phyloP scores from a whole-genome alignment of 164 flowering plant genomes.

The Vitis amurensis region DNA sequence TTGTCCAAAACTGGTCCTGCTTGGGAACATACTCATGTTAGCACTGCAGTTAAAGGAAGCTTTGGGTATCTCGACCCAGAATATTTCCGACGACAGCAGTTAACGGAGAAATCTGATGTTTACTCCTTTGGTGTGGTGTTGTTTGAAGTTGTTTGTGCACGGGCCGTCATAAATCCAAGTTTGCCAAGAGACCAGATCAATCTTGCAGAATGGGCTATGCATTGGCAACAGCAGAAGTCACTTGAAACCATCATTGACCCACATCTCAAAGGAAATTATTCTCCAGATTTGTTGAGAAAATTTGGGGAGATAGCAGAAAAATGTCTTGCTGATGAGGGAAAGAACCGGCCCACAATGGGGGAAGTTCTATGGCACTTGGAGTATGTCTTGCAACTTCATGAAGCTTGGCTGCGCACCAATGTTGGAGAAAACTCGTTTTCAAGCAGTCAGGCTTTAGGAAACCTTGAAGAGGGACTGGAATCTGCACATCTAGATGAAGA shows the following conservation, averaged over 20 bases:
- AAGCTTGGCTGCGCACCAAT: conserved; percentile 36
- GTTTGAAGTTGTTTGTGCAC: conserved; percentile 69
- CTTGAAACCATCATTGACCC: conserved; percentile 59
- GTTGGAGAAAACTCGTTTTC: conserved; percentile 24
- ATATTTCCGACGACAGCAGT: conserved; percentile 60
- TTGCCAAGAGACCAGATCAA: conserved; percentile 70
- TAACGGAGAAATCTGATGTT: conserved; percentile 75
- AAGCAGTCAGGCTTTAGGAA: conserved; percentile 26
- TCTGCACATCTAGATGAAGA: conserved; percentile 3
- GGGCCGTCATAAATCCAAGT: conserved; percentile 71
- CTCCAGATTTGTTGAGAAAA: conserved; percentile 50
- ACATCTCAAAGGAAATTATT: conserved; percentile 35
- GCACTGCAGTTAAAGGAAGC: conserved; percentile 75
- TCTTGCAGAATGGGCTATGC: conserved; percentile 69
- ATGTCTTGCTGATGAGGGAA: conserved; percentile 66
- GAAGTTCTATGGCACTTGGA: conserved; percentile 76
- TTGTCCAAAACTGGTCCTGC: conserved; percentile 68
- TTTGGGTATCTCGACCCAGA: conserved; percentile 75
- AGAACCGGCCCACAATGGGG: conserved; percentile 69
- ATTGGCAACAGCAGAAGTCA: conserved; percentile 52
- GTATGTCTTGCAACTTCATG: conserved; percentile 64
- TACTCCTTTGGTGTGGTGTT: conserved; percentile 76
- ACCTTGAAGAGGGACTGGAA: conserved; percentile 7
- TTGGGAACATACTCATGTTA: conserved; percentile 63
- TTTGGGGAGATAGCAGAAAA: conserved; percentile 71